A percentile compares a stretch with the other conserved stretches of the same genome.
Conservation (phyloP, 768 basidiomycete genomes). For the Collybia mongolica region DNA sequence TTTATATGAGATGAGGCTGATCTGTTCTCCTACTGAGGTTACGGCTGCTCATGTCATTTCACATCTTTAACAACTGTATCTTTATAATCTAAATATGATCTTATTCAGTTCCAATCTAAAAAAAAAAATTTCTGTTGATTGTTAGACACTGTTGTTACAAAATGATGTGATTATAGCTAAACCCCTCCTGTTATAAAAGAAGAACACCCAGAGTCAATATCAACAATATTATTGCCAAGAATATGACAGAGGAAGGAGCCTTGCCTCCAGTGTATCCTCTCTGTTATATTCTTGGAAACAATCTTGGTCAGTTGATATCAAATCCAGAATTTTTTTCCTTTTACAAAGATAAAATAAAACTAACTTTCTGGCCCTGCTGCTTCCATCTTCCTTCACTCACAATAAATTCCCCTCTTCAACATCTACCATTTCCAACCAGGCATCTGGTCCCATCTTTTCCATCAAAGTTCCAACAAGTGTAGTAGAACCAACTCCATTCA, state of each 20-base stretch:
- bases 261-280: background rate
- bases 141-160: too few species aligned
- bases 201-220: background rate
- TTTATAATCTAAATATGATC: background rate
- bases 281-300: background rate
- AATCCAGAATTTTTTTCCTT: slow-evolving; percentile 6
- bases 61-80: slow-evolving; percentile 26
- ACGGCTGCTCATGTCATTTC: slow-evolving; percentile 19
- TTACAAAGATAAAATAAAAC: slow-evolving; percentile 11
- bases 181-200: too few species aligned
- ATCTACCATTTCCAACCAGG: slow-evolving; percentile 38
- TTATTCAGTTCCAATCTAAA: background rate
- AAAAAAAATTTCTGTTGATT: background rate
- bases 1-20: slow-evolving; percentile 64
- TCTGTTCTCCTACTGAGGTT: slow-evolving; percentile 39
- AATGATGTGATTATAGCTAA: too few species aligned
- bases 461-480: slow-evolving; percentile 44
- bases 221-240: background rate
- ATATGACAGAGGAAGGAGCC: slow-evolving; percentile 1
- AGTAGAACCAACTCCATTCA: slow-evolving; percentile 48
- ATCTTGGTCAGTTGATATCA: background rate
- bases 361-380: background rate
- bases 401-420: slow-evolving; percentile 36
- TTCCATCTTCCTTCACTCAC: slow-evolving; percentile 4
- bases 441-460: slow-evolving; percentile 31